Conservation (phyloP, 495 filamentous ascomycete species). For the Saxophila tyrrhenica region DNA sequence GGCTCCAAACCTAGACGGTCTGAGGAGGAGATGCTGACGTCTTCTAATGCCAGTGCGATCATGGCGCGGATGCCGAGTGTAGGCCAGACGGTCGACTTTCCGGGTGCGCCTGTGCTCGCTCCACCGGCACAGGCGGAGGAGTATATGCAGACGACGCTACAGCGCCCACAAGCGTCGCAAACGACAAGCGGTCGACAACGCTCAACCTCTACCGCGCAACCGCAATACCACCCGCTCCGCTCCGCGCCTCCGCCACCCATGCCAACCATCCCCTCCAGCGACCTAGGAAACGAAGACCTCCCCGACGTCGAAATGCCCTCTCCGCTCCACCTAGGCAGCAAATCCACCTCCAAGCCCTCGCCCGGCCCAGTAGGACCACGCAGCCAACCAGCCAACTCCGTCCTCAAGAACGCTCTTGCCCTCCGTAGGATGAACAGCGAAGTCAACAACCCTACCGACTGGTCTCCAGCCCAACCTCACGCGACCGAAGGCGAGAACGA, state of each 20-base stretch:
- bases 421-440: conserved; percentile 30
- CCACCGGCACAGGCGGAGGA: background rate
- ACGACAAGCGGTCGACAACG: background rate
- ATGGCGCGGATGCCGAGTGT: conserved; percentile 11
- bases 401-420: conserved; percentile 21
- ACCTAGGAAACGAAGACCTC: background rate
- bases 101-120: conserved; percentile 5
- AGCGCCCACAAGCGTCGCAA: background rate
- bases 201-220: background rate
- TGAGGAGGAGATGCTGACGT: conserved; percentile 9
- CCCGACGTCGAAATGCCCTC: background rate
- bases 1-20: background rate
- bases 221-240: background rate
- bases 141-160: background rate
- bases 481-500: background rate
- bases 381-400: conserved; percentile 15
- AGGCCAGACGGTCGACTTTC: conserved; percentile 4
- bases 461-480: background rate
- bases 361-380: conserved; percentile 19
- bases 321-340: conserved; percentile 16
- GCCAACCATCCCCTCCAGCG: background rate
- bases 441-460: conserved; percentile 4
- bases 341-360: background rate
- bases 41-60: conserved; percentile 13
- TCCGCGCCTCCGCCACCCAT: background rate